Evolutionary conservation across 805 yeast genomes (phyloP), one percentile per base, ranked within the genome.

Genomic region (Teunomyces barrocoloradensis): DNA sequence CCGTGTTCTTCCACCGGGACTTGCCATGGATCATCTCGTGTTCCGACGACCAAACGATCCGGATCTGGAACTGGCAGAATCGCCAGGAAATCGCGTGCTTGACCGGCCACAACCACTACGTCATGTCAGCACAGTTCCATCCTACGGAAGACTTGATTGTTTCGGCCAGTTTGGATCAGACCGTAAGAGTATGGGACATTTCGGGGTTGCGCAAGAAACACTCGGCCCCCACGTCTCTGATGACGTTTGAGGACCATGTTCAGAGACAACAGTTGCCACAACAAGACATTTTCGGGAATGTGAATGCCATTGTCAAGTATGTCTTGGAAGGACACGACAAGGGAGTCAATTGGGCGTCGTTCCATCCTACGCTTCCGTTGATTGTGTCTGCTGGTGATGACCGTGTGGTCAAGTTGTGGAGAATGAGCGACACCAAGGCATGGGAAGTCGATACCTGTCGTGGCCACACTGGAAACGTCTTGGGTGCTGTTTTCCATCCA

Each of bases 51-150:
- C 99, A 94, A 72, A 94, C 99, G 28, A 90, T 95, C 55, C 81
- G 99, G 66, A 92, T 94, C 55, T 94, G 99, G 99, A 95, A 94
- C 73, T 94, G 99, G 99, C 99, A 95, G 75, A 91, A 91, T 66
- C 84, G 99, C 58, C 92, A 90, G 66, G 98, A 94, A 61, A 87
- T 94, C 61, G 98, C 98, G 7, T 89, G 97, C 61, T 74, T 94
- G 57, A 92, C 99, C 6, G 99, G 99, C 52, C 99, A 94, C 69
- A 91, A 89, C 71, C 99, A 94, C 73, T 94, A 95, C 69, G 97
- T 94, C 47, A 89, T 94, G 94, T 87, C 95, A 59, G 98, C 99
- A 2, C 95, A 89, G 68, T 94, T 94, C 79, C 99, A 94, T 66
- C 97, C 97, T 39, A 74, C 84, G 42, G 97, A 95, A 58, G 98